Base-by-base conservation (phyloP, 1,284 basidiomycete species). In the Irpex rosettiformis region DNA sequence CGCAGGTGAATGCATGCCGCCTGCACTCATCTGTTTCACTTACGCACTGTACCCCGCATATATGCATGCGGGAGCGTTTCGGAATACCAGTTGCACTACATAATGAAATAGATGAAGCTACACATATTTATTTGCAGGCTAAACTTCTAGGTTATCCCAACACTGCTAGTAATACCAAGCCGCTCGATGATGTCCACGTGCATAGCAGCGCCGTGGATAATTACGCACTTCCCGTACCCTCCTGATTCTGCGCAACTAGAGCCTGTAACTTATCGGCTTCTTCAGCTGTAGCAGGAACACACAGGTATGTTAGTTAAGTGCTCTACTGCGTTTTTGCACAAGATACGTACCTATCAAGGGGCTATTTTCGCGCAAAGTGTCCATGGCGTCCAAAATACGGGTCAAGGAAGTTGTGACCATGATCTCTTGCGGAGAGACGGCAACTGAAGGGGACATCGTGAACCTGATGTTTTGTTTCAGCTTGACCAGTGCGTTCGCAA, bases 311-410 rank as follows among this genome's bases (percentile, higher is more conserved):
- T 11, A 51, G 21, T 27, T 10, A 29, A 52, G n/a, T 10, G 11
- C 10, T 24, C 10, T 7, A 45, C 21, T 25, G 43, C 22, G n/a
- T n/a, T n/a, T n/a, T n/a, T n/a, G n/a, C n/a, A n/a, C n/a, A n/a
- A n/a, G n/a, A n/a, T n/a, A 61, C 60, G 16, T 42, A 64, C 63
- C 59, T 1, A 64, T 58, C 8, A 60, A 45, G 21, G 57, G 61
- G 40, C 45, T 45, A 11, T 51, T 54, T 13, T 28, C 59, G 40
- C 22, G 55, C 51, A 66, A 57, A 16, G 55, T 54, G 13, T 64
- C 48, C 58, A 68, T 62, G 4, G 63, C 65, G 18, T 52, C 54
- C n/a, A 62, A 33, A 11, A 68, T 55, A 18, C 56, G 54, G 47
- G 61, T 62, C 29, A 68, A 43, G 3, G 64, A 48, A 13, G 59